phyloP scores from a whole-genome alignment of 2,329 filamentous ascomycete species.

The Sclerotinia trifoliorum region DNA sequence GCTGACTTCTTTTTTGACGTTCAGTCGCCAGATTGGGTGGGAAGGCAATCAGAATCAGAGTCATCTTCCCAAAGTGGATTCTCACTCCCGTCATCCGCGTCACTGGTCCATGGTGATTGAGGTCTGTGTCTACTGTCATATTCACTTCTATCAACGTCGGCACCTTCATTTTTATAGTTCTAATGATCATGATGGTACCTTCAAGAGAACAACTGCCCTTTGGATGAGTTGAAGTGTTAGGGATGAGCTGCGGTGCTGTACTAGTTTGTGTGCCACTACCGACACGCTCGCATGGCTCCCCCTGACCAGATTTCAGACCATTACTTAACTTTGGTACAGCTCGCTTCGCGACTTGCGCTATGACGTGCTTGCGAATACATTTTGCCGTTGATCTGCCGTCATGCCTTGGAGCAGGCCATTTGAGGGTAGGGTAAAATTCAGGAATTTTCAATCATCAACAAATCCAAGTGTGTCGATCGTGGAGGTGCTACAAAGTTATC shows the following conservation, averaged over 20 bases:
- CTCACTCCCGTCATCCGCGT: not conserved
- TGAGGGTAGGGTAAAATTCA: constrained; percentile 1
- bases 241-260: no score
- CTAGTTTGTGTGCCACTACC: not conserved
- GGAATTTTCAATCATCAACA: not conserved
- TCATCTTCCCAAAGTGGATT: not conserved
- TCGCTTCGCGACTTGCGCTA: not conserved
- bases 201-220: not conserved
- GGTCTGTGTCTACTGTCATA: not conserved
- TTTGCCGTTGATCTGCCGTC: constrained; percentile 7
- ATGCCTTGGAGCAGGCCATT: not conserved
- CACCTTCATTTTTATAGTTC: no score
- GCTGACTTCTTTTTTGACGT: not conserved
- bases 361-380: not conserved
- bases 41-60: not conserved
- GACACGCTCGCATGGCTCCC: not conserved
- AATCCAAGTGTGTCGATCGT: not conserved
- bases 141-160: not conserved
- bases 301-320: not conserved
- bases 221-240: not conserved
- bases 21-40: not conserved
- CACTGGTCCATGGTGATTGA: not conserved
- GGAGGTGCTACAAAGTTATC: not conserved
- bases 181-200: not conserved
- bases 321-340: not conserved